A percentile compares a stretch with the other conserved stretches of the same genome.
Evolutionary conservation across 1,284 basidiomycete species (phyloP).

Genomic region (Rugosomyces carneus): DNA sequence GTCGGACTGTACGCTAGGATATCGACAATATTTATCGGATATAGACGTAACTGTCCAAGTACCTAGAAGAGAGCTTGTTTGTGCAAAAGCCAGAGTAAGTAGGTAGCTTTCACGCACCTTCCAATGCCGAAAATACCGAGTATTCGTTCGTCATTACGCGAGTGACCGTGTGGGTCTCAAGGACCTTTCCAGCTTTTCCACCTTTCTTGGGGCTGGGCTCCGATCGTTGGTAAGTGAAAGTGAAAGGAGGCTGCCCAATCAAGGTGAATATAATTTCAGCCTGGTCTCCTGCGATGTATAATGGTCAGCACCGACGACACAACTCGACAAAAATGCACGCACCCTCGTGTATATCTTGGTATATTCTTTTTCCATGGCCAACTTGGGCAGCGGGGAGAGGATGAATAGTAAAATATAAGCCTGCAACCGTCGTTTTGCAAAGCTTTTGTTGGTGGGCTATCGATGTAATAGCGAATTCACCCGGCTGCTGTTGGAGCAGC

Average conservation of each 20-base stretch:
- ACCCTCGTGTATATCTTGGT: constrained; percentile 88
- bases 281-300: constrained; percentile 60
- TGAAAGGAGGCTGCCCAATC: constrained; percentile 88
- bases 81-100: background rate
- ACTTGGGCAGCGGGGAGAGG: constrained; percentile 84
- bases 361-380: constrained; percentile 73
- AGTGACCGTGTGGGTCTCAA: constrained; percentile 86
- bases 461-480: constrained; percentile 77
- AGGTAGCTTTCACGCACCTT: constrained; percentile 52
- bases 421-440: constrained; percentile 78
- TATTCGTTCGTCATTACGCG: constrained; percentile 75
- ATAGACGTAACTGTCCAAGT: constrained; percentile 93
- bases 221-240: constrained; percentile 87
- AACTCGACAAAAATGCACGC: constrained; percentile 11
- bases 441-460: constrained; percentile 89
- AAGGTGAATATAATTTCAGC: constrained; percentile 90
- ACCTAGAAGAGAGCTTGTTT: constrained; percentile 37
- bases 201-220: constrained; percentile 62
- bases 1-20: constrained; percentile 51
- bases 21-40: constrained; percentile 78
- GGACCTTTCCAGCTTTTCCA: constrained; percentile 61
- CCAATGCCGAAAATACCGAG: constrained; percentile 82
- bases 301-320: background rate
- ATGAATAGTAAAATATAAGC: constrained; percentile 75
- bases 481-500: constrained; percentile 74